Evolutionary conservation across 192 early-diverging fungal genomes (phyloP), one percentile per base, ranked within the genome.

Genomic region (Rhizoclosmatium sp.): DNA sequence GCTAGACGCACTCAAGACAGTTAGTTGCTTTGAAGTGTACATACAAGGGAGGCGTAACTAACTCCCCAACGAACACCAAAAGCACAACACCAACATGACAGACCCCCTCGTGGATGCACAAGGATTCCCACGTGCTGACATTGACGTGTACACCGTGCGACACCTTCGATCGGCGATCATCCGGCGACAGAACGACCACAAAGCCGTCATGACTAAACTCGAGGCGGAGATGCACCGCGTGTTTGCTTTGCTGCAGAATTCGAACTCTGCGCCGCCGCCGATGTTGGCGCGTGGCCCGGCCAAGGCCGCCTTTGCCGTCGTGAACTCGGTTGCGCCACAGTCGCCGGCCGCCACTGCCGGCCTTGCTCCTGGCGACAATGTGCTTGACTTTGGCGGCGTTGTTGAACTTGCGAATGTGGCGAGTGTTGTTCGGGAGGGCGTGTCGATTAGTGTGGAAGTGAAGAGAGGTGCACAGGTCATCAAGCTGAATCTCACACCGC

Each of bases 71-170:
- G 31, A 31, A 31, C 31, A 0, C 31, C 31, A 31, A 40, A 42
- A 81, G 74, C 86, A 90, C 39, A 83, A 84, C 41, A 86, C 86
- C 12, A 87, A 82, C 51, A 83, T 90, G 71, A 86, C 80, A 9
- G 85, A 83, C 12, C 68, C 85, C 4, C 86, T 94, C 48, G 82
- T 92, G 2, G 91, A 92, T 70, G 1, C 60, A 1, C 84, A 89
- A 0, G 92, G 92, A 14, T 94, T 92, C 72, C 93, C 93, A 5
- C 89, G 93, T 40, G 47, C 85, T 2, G 93, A 94, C 76, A 83
- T 94, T 2, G 93, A 94, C 75, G 85, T 94, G 23, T 85, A 83
- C 41, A 80, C 84, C 3, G 79, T 94, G 19, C 85, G 91, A 54
- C 71, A 87, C 60, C 80, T 86, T 5, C 85, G 92, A 23, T 75